A percentile compares a stretch with the other conserved stretches of the same genome.
Evolutionary conservation across 1,284 basidiomycete genomes (phyloP).

Genomic region (Ceratobasidium sp.): DNA sequence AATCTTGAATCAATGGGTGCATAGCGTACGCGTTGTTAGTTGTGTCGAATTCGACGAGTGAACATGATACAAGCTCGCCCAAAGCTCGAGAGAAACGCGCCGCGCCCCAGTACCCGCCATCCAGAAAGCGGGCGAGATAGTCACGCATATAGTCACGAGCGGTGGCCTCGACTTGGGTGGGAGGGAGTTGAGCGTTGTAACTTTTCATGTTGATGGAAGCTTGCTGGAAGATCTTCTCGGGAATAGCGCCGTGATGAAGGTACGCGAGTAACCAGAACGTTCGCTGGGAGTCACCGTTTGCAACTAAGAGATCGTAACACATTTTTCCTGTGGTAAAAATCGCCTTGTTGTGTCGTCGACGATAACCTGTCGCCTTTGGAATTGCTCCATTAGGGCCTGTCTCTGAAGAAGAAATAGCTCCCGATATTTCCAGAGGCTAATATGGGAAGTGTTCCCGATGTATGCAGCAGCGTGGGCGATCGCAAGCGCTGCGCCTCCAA

Average conservation of each 20-base stretch:
- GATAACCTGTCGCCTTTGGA: background rate
- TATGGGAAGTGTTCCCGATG: background rate
- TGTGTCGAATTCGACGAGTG: conserved; percentile 4
- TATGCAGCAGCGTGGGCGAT: background rate
- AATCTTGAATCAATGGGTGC: background rate
- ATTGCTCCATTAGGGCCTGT: too few species aligned
- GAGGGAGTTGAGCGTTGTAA: background rate
- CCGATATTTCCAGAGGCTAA: background rate
- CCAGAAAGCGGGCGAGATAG: background rate
- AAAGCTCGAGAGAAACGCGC: background rate
- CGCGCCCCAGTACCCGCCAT: background rate
- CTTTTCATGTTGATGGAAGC: background rate
- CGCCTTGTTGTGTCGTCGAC: conserved; percentile 5
- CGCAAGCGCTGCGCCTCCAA: background rate
- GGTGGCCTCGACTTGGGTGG: background rate
- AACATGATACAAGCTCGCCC: conserved; percentile 3
- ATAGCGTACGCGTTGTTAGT: background rate
- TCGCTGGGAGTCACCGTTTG: background rate
- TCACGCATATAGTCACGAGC: background rate
- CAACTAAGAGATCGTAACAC: background rate
- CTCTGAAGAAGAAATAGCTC: too few species aligned
- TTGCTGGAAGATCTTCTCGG: conserved; percentile 10
- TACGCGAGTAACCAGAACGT: conserved; percentile 3
- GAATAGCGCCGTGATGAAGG: background rate
- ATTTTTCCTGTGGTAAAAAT: background rate